Percentiles rank a stretch among this genome's conserved stretches.
Evolutionary conservation across 768 basidiomycete genomes (phyloP).

Genomic region (Tremella yokohamensis): DNA sequence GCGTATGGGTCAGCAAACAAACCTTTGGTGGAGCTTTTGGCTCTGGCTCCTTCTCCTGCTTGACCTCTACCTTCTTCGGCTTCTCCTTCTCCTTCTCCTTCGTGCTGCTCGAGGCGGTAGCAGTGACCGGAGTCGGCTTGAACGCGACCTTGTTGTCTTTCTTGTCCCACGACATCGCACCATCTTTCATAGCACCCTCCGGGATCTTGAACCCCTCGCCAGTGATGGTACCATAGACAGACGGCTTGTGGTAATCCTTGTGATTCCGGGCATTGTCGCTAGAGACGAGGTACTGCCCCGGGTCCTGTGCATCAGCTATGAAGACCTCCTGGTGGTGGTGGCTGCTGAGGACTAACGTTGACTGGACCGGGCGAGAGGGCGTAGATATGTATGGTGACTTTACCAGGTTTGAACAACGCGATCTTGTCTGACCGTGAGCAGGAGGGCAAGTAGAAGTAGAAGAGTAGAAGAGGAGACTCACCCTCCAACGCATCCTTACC

Average conservation of each 20-base stretch:
- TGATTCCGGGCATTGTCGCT: constrained; percentile 23
- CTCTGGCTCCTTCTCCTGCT: constrained; percentile 17
- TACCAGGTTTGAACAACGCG: constrained; percentile 27
- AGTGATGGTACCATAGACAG: constrained; percentile 37
- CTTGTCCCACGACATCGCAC: constrained; percentile 31
- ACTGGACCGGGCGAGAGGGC: constrained; percentile 31
- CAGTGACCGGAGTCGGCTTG: neutral
- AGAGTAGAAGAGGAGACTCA: constrained; percentile 15
- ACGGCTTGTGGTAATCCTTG: constrained; percentile 24
- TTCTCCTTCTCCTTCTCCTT: constrained; percentile 9
- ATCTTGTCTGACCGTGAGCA: constrained; percentile 25
- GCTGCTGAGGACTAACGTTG: constrained; percentile 22
- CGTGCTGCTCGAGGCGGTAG: neutral
- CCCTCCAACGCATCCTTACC: constrained; percentile 27
- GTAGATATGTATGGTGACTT: constrained; percentile 37
- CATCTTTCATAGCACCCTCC: constrained; percentile 23
- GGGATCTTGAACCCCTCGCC: constrained; percentile 21
- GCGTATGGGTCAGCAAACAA: no score
- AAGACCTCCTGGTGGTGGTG: neutral
- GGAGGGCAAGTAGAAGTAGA: neutral
- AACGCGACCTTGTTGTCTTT: constrained; percentile 3
- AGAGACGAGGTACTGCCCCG: constrained; percentile 38
- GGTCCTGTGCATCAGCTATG: constrained; percentile 32
- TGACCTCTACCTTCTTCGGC: constrained; percentile 12
- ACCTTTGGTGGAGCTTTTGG: neutral